Base-by-base conservation (phyloP, 331 rosid genomes). In the Acacia pycnantha region DNA sequence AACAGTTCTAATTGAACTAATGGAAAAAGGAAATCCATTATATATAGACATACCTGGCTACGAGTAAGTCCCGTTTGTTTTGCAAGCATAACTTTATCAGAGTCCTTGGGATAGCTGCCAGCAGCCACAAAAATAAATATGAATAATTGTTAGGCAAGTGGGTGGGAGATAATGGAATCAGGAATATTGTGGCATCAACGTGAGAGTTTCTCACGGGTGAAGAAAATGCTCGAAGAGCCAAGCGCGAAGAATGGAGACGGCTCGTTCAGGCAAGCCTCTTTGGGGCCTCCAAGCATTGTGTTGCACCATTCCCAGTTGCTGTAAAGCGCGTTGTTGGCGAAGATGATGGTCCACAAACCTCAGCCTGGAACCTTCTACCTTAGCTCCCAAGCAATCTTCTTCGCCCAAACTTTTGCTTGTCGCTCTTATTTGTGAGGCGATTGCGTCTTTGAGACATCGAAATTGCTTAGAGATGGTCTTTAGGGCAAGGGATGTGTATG, bases 201-300 rank as follows among this genome's bases (percentile, higher is more conserved):
- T 37, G 16, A 31, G 70, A 65, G 4, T 65, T 14, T 86, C 90
- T 48, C 78, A 92, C 98, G 98, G 98, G 78, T 93, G 98, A 66
- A 93, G 90, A 69, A 93, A 93, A 82, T 93, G 97, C 65, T 93
- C 98, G 24, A 93, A 93, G 50, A 91, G 98, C 98, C 98, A 93
- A 82, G 97, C 97, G 56, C 94, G 98, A 59, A 93, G 98, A 85
- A 93, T 76, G 8, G 97, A 90, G 82, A 93, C 98, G 62, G 98
- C 94, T 8, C 94, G 76, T 82, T 93, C 98, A 21, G 98, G 98
- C 78, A 93, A 79, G 18, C 98, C 98, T 81, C 98, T 70, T 19
- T 93, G 98, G 21, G 98, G 93, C 73, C 98, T 89, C 98, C 98
- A 93, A 65, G 97, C 92, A 58, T 88, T 90, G 73, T 86, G 92